A percentile compares a stretch with the other conserved stretches of the same genome.
phyloP scores from a whole-genome alignment of 1,284 basidiomycete species.

The Marasmius oreades region DNA sequence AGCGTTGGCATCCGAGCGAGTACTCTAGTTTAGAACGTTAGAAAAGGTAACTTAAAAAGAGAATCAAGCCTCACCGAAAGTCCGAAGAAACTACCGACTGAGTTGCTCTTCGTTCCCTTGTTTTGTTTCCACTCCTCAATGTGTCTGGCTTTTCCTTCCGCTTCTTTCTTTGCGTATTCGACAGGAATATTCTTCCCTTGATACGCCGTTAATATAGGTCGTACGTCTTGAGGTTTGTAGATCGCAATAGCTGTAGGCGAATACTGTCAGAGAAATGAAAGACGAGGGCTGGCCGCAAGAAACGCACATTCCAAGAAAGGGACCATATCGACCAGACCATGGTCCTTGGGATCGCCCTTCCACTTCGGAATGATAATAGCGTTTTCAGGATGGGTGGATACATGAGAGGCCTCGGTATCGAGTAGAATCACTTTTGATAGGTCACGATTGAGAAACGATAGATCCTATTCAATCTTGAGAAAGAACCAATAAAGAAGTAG shows the following conservation, averaged over 20 bases:
- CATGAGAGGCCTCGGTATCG: slow-evolving; percentile 82
- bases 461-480: slow-evolving; percentile 50
- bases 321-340: slow-evolving; percentile 85
- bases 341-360: slow-evolving; percentile 80
- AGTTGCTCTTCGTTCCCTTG: slow-evolving; percentile 45
- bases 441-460: slow-evolving; percentile 92
- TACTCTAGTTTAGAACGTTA: slow-evolving; percentile 9
- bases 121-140: slow-evolving; percentile 82
- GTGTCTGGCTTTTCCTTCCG: slow-evolving; percentile 72
- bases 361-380: slow-evolving; percentile 84
- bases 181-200: slow-evolving; percentile 83
- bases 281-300: background rate
- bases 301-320: slow-evolving; percentile 93
- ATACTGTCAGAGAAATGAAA: slow-evolving; percentile 1
- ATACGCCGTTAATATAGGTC: slow-evolving; percentile 85
- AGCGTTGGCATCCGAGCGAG: slow-evolving; percentile 30
- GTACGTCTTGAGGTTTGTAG: slow-evolving; percentile 81
- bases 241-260: slow-evolving; percentile 75
- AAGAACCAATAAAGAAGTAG: background rate
- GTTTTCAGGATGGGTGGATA: slow-evolving; percentile 85
- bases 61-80: slow-evolving; percentile 26
- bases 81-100: slow-evolving; percentile 64
- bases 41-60: background rate
- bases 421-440: slow-evolving; percentile 87
- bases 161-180: slow-evolving; percentile 88